Conservation (phyloP, 2,329 filamentous ascomycete species). For the Cladophialophora bantiana region DNA sequence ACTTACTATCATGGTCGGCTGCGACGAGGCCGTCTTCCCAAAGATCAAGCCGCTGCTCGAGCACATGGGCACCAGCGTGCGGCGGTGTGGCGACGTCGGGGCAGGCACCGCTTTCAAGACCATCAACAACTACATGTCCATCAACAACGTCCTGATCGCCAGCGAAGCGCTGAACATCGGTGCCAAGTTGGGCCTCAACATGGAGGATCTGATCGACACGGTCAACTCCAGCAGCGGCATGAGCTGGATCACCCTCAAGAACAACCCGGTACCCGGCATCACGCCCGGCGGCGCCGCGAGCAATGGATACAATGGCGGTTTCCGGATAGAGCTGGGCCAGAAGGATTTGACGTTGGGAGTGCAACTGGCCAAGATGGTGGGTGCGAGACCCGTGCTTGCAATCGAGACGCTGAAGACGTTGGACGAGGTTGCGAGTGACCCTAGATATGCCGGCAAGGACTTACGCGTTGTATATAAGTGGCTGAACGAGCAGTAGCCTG, state of each 20-base stretch:
- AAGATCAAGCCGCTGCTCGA: constrained; percentile 14
- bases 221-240: constrained; percentile 36
- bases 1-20: constrained; percentile 27
- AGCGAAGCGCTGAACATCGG: constrained; percentile 34
- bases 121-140: constrained; percentile 42
- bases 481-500: constrained; percentile 14
- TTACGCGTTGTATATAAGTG: constrained; percentile 22
- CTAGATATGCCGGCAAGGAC: constrained; percentile 21
- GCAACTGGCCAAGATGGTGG: constrained; percentile 21
- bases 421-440: constrained; percentile 12
- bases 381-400: constrained; percentile 16
- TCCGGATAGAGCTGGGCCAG: constrained; percentile 22
- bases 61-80: constrained; percentile 33
- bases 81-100: constrained; percentile 40
- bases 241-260: constrained; percentile 41
- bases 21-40: constrained; percentile 14
- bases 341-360: constrained; percentile 21
- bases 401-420: constrained; percentile 13
- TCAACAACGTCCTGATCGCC: constrained; percentile 32
- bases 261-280: constrained; percentile 43
- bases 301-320: constrained; percentile 48
- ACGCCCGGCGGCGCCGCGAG: constrained; percentile 47
- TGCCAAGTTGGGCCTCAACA: constrained; percentile 30
- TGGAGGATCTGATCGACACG: constrained; percentile 38
- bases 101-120: constrained; percentile 41